Conservation (phyloP, 176 grass and related monocot species). For the Aegilops speltoides region DNA sequence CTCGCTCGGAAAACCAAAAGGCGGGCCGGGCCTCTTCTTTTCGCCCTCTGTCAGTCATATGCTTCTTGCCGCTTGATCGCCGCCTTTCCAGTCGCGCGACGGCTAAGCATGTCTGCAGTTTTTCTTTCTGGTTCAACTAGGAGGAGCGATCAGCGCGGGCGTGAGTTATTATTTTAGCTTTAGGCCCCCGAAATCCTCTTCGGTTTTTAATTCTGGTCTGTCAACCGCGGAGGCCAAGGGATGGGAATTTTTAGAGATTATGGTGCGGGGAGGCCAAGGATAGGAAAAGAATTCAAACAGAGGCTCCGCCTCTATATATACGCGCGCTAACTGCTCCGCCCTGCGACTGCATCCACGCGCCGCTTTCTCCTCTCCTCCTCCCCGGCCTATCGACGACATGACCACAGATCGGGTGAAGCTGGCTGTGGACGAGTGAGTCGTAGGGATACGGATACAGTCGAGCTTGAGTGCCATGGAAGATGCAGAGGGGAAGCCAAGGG, state of each 20-base stretch:
- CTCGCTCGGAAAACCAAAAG: neutral
- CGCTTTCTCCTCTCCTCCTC: neutral
- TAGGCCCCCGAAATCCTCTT: neutral
- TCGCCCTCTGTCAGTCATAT: neutral
- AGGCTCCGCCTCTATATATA: conserved; percentile 12
- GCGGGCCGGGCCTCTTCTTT: neutral
- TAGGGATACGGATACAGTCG: neutral
- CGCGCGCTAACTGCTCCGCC: neutral
- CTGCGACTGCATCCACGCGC: neutral
- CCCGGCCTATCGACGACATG: neutral
- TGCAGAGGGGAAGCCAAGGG: neutral
- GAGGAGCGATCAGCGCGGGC: neutral
- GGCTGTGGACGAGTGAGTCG: neutral
- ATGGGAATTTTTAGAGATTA: neutral
- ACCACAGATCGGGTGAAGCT: too few species aligned
- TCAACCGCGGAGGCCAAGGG: neutral
- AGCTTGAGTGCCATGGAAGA: neutral
- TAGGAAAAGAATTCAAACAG: neutral
- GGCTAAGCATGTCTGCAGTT: neutral
- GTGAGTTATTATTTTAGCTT: neutral
- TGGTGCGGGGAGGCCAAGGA: too few species aligned
- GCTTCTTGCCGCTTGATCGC: neutral
- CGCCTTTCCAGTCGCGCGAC: too few species aligned
- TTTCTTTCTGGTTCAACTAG: neutral
- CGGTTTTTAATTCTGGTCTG: neutral